Evolutionary conservation across 768 basidiomycete genomes (phyloP), one percentile per base, ranked within the genome.

Genomic region (Myochromella boudieri): DNA sequence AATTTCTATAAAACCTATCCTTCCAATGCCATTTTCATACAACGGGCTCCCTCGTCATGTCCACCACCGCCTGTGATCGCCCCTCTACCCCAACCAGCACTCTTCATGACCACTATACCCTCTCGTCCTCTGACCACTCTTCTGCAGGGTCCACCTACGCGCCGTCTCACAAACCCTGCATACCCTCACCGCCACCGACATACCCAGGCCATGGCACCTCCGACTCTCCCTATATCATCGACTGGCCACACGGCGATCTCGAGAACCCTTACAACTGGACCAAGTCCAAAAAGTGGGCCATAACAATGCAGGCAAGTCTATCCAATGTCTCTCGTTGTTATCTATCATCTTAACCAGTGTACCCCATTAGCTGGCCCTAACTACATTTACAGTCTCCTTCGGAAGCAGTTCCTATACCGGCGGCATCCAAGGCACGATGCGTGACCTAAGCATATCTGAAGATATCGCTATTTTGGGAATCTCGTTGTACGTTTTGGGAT

Each of bases 401-500:
- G 70, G 77, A 42, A 81, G 80, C 46, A 80, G 77, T 55, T 69
- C 74, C 15, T 84, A 83, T 56, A 69, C 71, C 12, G 80, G 79
- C 15, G 79, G 81, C 5, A 61, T 81, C 6, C 52, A 64, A 26
- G 61, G 62, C 39, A 77, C 77, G 38, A 67, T 69, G 49, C 58
- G 54, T 26, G 76, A 79, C 32, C 65, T 84, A 27, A 63, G 70
- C 34, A 69, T 80, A 41, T 76, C 77, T 3, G 68, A 74, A 45
- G 71, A 75, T 46, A 64, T 81, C 46, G 76, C 80, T 3, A 78
- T 80, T 33, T 66, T 82, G 6, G 82, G 82, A 12, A 70, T 84
- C 17, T 80, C 82, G 4, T 62, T 83, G 12, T 85, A 82, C 57
- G 80, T 86, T 26, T 61, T 85, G 24, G 82, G 82, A 1, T 82